Evolutionary conservation across 2,329 filamentous ascomycete species (phyloP), one percentile per base, ranked within the genome.

Genomic region (Diaporthe humulicola): DNA sequence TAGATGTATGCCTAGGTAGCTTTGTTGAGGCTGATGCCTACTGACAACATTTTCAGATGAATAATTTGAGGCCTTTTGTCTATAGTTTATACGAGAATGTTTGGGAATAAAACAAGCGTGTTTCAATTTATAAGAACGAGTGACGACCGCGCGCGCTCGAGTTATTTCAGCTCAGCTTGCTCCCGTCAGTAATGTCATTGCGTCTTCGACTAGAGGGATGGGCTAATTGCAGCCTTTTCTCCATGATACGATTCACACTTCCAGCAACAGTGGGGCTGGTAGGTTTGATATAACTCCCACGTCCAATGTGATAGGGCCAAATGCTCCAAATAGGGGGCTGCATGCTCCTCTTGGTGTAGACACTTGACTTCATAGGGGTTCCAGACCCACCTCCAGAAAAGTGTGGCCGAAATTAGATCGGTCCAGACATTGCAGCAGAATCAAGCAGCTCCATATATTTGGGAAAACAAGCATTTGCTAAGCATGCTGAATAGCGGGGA

Each of bases 391-490:
- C 22, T 36, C 22, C 36, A 30, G 40, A 3, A 40, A 17, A 19
- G 28, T 6, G 10, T 52, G n/a, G 45, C 28, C 45, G 30, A 17
- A 19, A 22, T 25, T 28, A 54, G 45, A 36, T 50, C 30, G 19
- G 19, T 36, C 42, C 3, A 52, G 42, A 22, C 10, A 3, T 9
- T 28, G 5, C 30, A 42, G 36, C 28, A 67, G 22, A 50, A 28
- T 36, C 19, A 1, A 67, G 15, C 25, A 38, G 45, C 64, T 48
- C 45, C 45, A 52, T 52, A 40, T 38, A 28, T 38, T 19, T 1
- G 28, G 10, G 5, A 67, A 67, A 52, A 67, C 64, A 67, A 67
- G 64, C 64, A 52, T 52, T 67, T 67, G 61, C 64, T 67, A 67
- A 67, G 64, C 64, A 52, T 19, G 9, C 30, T n/a, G 8, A 40